Evolutionary conservation across 257 asterid species (phyloP), one percentile per base, ranked within the genome.

Genomic region (Plantago elongata): DNA sequence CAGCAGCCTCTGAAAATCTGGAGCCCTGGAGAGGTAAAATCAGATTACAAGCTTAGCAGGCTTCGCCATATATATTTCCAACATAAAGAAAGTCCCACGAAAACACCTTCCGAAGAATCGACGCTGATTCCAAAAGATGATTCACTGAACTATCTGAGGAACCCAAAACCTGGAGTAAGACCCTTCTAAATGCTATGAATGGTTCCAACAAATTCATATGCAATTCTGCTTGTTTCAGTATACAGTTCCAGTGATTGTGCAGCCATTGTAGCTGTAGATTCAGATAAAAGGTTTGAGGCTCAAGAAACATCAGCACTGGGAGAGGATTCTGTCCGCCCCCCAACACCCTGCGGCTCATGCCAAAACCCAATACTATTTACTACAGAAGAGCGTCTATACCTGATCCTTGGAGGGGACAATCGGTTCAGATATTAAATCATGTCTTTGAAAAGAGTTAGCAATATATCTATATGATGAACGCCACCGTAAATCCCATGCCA

Each of bases 131-230:
- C 73, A 81, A 75, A 66, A 92, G 95, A 81, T 92, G 97, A 66
- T 84, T 78, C 42, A 81, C 75, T 60, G 78, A 79, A 70, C 80
- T 79, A 66, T 80, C 85, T 61, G 40, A 64, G 63, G 86, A 77
- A 62, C 85, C 82, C 64, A 92, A 73, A 67, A 83, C 81, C 75
- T 73, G 85, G 69, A 89, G 96, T 74, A 92, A 76, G 72, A 79
- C 87, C 69, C 90, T 72, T 80, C 99, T 84, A 74, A 92, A 92
- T 75, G 99, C 87, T 69, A 89, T 84, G 74, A 92, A 84, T 5
- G 99, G 97, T 75, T 92, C 99, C 79, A 92, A 69, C 71, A 89
- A 84, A 83, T 79, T 85, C 99, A 89, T 92, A 67, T 92, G 99
- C 57, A 89, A 75, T 77, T 86, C 94, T 62, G 88, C 72, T 80